Base-by-base conservation (phyloP, 164 flowering plant genomes). In the Houttuynia cordata region DNA sequence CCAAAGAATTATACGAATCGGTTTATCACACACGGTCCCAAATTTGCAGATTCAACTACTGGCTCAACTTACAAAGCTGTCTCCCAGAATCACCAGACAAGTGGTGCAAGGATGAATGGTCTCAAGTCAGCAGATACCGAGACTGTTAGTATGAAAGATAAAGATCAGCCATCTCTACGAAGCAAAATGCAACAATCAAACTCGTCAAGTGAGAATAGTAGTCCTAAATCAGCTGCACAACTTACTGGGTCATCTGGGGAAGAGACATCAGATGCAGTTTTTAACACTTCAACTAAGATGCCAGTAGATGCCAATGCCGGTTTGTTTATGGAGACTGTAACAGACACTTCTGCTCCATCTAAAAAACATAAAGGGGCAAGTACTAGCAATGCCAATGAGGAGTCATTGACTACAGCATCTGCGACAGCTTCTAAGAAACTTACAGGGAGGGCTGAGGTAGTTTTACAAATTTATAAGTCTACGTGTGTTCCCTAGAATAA, bases 361-460 rank as follows among this genome's bases (percentile, higher is more conserved):
- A 19, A 39, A 57, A 54, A 62, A 14, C 21, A 24, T 18, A 25
- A 20, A 23, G 59, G 37, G 18, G 59, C 65, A 62, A 42, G 17
- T 24, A 24, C 37, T 8, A 54, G 53, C 24, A 41, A 23, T 3
- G 23, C 53, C 24, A 49, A 25, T 2, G 58, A 40, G 51, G 53
- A 62, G 52, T 23, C 41, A 54, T 21, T 54, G 52, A 9, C 39
- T 39, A 50, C 24, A 40, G 58, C 51, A 22, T 51, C 53, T 54
- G 22, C 24, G 1, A 1, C 57, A 17, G 21, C 59, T 54, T 62
- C 57, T 39, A 53, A 49, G 63, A 60, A 60, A 25, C 6, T 41
- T 30, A 18, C 53, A 30, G 65, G 59, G 51, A 55, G 42, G 58
- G 52, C 21, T 24, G 65, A 41, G 58, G 51, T 24, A 40, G 10